phyloP scores from a whole-genome alignment of 1,284 basidiomycete genomes.

The Ceratobasidium sp. region DNA sequence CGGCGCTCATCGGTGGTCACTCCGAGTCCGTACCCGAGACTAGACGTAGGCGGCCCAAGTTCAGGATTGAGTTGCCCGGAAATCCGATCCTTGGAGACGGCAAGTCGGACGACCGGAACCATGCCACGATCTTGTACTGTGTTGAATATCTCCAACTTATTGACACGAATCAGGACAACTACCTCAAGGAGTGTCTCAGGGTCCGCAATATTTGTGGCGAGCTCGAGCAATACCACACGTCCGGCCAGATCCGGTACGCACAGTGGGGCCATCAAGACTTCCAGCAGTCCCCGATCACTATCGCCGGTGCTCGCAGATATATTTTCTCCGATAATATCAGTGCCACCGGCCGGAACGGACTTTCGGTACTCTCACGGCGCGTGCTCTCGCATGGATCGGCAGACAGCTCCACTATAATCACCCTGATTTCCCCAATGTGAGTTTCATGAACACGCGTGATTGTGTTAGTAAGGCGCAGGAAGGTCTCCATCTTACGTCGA shows the following conservation, averaged over 20 bases:
- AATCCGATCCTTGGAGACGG: slow-evolving; percentile 99
- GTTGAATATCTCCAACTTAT: slow-evolving; percentile 99
- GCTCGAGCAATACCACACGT: slow-evolving; percentile 94
- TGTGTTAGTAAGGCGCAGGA: slow-evolving; percentile 99
- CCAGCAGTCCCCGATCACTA: slow-evolving; percentile 92
- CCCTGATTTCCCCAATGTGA: slow-evolving; percentile 97
- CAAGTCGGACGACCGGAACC: slow-evolving; percentile 99
- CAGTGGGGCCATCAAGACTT: slow-evolving; percentile 90
- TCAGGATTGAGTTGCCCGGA: slow-evolving; percentile 97
- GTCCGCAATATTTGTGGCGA: slow-evolving; percentile 97
- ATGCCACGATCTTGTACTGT: slow-evolving; percentile 98
- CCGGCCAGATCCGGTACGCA: slow-evolving; percentile 92
- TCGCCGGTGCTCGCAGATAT: slow-evolving; percentile 98
- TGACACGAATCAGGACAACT: slow-evolving; percentile 99
- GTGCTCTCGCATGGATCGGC: slow-evolving; percentile 96
- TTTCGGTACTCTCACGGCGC: slow-evolving; percentile 96
- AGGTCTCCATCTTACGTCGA: slow-evolving; percentile 98
- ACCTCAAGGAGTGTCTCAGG: slow-evolving; percentile 99
- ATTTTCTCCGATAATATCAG: slow-evolving; percentile 99
- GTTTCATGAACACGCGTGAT: slow-evolving; percentile 98
- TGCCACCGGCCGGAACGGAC: slow-evolving; percentile 99
- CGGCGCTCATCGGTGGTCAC: slow-evolving; percentile 96
- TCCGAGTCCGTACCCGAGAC: slow-evolving; percentile 90
- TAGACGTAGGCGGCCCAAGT: slow-evolving; percentile 91
- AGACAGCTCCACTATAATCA: slow-evolving; percentile 99